phyloP scores from a whole-genome alignment of 768 basidiomycete genomes.

The Calocera cornea region DNA sequence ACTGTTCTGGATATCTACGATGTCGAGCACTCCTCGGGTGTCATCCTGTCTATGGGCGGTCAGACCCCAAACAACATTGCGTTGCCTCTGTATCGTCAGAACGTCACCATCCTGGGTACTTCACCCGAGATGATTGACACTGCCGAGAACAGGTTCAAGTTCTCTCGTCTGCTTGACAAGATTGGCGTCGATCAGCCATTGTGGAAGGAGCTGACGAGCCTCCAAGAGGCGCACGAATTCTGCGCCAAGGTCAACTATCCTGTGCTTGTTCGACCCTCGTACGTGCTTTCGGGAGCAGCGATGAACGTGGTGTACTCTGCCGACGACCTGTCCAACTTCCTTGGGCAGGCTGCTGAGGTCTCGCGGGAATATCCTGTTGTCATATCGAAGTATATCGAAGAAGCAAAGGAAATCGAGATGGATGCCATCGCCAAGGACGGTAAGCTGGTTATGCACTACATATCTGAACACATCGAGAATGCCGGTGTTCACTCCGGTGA shows the following conservation, averaged over 20 bases:
- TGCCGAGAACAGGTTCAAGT: constrained; percentile 98
- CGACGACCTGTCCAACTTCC: constrained; percentile 81
- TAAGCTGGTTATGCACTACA: constrained; percentile 98
- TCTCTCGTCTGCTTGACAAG: constrained; percentile 92
- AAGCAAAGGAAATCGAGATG: constrained; percentile 99
- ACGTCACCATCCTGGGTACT: constrained; percentile 96
- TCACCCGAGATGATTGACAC: constrained; percentile 99
- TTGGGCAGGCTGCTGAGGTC: constrained; percentile 89
- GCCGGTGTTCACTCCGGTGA: constrained; percentile 98
- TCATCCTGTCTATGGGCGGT: constrained; percentile 96
- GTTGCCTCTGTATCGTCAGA: constrained; percentile 85
- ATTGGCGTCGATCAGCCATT: constrained; percentile 96
- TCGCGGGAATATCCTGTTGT: constrained; percentile 95
- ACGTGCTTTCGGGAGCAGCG: constrained; percentile 97
- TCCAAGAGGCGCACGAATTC: constrained; percentile 75
- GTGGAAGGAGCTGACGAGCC: constrained; percentile 93
- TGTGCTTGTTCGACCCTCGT: constrained; percentile 92
- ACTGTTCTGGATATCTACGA: constrained; percentile 96
- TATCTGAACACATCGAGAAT: constrained; percentile 98
- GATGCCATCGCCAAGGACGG: constrained; percentile 95
- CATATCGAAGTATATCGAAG: constrained; percentile 98
- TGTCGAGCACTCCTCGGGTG: constrained; percentile 70
- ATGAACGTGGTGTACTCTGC: constrained; percentile 98
- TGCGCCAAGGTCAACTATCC: constrained; percentile 90
- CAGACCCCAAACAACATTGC: constrained; percentile 99